Conservation (phyloP, 495 filamentous ascomycete genomes). For the Aspergillus kassunensis region DNA sequence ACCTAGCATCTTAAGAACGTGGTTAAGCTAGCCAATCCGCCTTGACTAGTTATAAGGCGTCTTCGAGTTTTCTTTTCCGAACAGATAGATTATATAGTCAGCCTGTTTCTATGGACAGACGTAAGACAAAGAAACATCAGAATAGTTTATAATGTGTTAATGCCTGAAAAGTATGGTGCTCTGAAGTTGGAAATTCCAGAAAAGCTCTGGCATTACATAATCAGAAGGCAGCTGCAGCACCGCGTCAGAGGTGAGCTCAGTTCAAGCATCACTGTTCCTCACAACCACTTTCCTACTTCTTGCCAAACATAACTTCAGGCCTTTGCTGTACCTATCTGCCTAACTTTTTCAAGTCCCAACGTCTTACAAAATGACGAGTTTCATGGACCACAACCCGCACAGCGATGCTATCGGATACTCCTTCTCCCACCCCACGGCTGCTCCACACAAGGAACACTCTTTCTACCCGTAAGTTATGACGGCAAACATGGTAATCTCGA, state of each 20-base stretch:
- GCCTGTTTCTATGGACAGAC: not conserved
- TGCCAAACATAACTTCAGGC: not conserved
- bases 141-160: not conserved
- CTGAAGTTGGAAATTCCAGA: too few relatives aligned
- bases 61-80: too few relatives aligned
- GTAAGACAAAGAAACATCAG: not conserved
- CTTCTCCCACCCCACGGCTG: slow-evolving; percentile 51
- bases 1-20: slow-evolving; percentile 49
- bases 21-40: too few relatives aligned
- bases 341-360: not conserved
- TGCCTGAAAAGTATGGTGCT: not conserved
- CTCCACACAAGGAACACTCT: slow-evolving; percentile 63
- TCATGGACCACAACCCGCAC: slow-evolving; percentile 39
- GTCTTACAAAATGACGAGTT: slow-evolving; percentile 41
- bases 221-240: slow-evolving; percentile 39
- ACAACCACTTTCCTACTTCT: slow-evolving; percentile 5
- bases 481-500: slow-evolving; percentile 17
- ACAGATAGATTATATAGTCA: not conserved
- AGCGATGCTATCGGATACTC: slow-evolving; percentile 53
- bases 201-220: slow-evolving; percentile 33
- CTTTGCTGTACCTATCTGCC: not conserved
- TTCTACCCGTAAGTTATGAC: slow-evolving; percentile 77
- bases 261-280: slow-evolving; percentile 9
- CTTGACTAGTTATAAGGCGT: too few relatives aligned
- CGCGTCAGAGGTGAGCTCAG: slow-evolving; percentile 35